Evolutionary conservation across 306 rosid genomes (phyloP), one percentile per base, ranked within the genome.

Genomic region (Quercus cerris): DNA sequence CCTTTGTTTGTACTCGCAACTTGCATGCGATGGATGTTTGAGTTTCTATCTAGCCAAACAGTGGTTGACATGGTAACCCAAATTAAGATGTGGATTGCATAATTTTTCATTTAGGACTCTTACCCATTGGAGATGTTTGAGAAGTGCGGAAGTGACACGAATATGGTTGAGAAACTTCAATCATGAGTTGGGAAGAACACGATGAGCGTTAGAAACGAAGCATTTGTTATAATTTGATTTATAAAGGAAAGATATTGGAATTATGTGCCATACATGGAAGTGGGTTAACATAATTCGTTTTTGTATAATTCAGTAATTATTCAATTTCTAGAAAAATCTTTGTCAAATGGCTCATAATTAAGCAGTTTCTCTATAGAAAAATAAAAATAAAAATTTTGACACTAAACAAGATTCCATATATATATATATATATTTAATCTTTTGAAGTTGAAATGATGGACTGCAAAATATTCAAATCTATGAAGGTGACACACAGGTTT

Each of bases 41-140:
- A 96, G 94, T 96, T 96, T 84, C 88, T 96, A 52, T 96, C 99
- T 33, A 96, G 98, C 89, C 98, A 96, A 70, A 71, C 88, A 2
- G 99, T 96, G 71, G 95, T 93, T 81, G 98, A 96, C 81, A 96
- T 90, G 99, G 98, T 95, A 91, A 78, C 59, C n/a, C 3, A 4
- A 20, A 19, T 19, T 6, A 5, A 56, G 22, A 56, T 19, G 22
- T 58, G 23, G 28, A 9, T 27, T 62, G 68, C 68, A 27, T 12
- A 62, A 62, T 7, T 62, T 13, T 25, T 11, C 38, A 31, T 31
- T 31, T 66, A 33, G 12, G 41, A 30, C 41, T 63, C 6, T 66
- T 66, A 8, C 25, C 33, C 5, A 10, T 17, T 66, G 25, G 25
- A 66, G 71, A 3, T 31, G 49, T 66, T 6, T 27, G 19, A 6